Base-by-base conservation (phyloP, 306 rosid species). In the Ormosia semicastrata region DNA sequence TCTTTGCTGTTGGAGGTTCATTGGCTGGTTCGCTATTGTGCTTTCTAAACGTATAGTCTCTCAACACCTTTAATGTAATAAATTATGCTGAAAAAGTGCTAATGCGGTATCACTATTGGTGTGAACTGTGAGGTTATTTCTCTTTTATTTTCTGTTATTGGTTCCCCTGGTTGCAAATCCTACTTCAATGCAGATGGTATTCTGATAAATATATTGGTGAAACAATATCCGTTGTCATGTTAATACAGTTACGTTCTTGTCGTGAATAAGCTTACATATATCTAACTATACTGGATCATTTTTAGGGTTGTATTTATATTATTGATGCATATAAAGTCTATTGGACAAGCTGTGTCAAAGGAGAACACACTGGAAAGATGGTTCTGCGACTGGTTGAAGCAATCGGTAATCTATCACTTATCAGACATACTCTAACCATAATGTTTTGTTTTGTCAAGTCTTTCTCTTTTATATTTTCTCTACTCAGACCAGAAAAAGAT, bases 1-100 rank as follows among this genome's bases (percentile, higher is more conserved):
- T 95, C 59, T 43, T 95, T 58, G 99, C 99, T 59, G 82, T 95
- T 81, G 99, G 82, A 77, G 99, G 99, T 54, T 95, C 99, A 40
- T 81, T 95, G 91, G 98, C 98, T 8, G 99, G 99, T 83, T 93
- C 98, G 12, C 86, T 95, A 44, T 75, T 95, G 89, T 95, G 99
- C 94, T 95, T 95, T 84, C 91, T 95, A 83, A 95, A 93, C 82
- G 99, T 95, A 89, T 65, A 44, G 77, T 85, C 85, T 72, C 89
- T 64, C 12, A 12, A 65, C 10, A 52, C 73, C 75, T 69, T 80
- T 29, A 3, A 9, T 73, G 14, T 60, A 7, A 30, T 7, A 58
- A 44, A 24, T 63, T 75, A 15, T 66, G 7, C 32, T 43, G 39
- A n/a, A 14, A 40, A 65, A 33, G 17, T 76, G 8, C 5, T 37